Base-by-base conservation (phyloP, 2,329 filamentous ascomycete species). In the Alternaria arbusti region DNA sequence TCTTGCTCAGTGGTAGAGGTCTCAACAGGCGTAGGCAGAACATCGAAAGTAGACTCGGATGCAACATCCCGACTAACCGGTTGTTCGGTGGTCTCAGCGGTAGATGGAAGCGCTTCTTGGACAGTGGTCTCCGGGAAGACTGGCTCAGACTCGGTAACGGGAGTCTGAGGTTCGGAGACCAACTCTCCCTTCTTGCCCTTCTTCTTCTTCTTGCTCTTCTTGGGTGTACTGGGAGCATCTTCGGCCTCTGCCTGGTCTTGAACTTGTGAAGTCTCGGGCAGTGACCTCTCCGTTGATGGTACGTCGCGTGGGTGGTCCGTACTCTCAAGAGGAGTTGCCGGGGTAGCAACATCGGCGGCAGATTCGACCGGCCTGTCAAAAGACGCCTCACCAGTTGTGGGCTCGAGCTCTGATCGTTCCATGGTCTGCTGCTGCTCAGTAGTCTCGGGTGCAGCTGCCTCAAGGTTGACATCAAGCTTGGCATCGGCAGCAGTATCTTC, bases 171-270 rank as follows among this genome's bases (percentile, higher is more conserved):
- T 59, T 71, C 68, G 23, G 69, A 70, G 11, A 63, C 54, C 7
- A 64, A 69, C 17, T 68, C 63, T 9, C 57, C 59, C 59, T 74
- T 74, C 55, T 74, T 76, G 26, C 65, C 61, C 65, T 75, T 76
- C 62, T 74, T 74, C 59, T 75, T 75, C 47, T 74, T 74, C 64
- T 74, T 76, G 28, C 61, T 58, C 62, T 77, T 74, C 63, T 76
- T 77, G 1, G 71, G 68, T 7, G 50, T 51, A 5, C 26, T 58
- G 17, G 50, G 15, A 20, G 36, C n/a, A 12, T 56, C 55, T 15
- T 63, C 51, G 26, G 17, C 23, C 17, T 55, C 26, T 1, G 13
- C 26, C 10, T 25, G 12, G 28, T 43, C 45, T 36, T 60, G 54
- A 2, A 17, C 51, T 47, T 44, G 52, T 15, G 50, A 36, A 23